These are phyloP conservation scores for Ogataea allantospora DNA, from an alignment of 805 yeast species.

Conservation along the genomic window DNA sequence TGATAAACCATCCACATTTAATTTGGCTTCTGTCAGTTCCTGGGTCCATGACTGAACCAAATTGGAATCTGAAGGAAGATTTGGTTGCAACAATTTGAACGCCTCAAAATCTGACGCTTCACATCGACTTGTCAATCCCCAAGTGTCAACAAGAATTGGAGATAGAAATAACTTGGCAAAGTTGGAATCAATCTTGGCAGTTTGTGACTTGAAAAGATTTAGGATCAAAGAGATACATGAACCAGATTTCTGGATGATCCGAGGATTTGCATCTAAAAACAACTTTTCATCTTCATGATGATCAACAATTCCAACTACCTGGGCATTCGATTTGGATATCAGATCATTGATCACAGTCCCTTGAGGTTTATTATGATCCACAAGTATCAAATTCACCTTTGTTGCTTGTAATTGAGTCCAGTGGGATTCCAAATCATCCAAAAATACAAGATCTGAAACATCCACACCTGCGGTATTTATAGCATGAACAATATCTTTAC, in stretches of 20 bases:
- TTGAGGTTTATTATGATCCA: conserved; percentile 78
- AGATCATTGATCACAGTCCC: conserved; percentile 40
- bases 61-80: conserved; percentile 12
- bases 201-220: conserved; percentile 37
- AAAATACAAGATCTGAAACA: conserved; percentile 52
- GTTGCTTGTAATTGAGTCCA: conserved; percentile 9
- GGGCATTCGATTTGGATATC: conserved; percentile 25
- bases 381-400: conserved; percentile 52
- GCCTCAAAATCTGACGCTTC: conserved; percentile 56
- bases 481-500: conserved; percentile 68
- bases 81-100: conserved; percentile 32
- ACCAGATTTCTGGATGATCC: conserved; percentile 62
- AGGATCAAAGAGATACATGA: conserved; percentile 79
- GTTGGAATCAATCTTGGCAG: conserved; percentile 8
- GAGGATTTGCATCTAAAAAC: conserved; percentile 52
- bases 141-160: conserved; percentile 77
- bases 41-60: conserved; percentile 23
- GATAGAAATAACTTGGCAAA: conserved; percentile 47
- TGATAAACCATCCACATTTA: conserved; percentile 59
- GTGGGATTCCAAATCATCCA: conserved; percentile 56
- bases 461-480: conserved; percentile 48
- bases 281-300: conserved; percentile 77
- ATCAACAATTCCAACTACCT: conserved; percentile 67
- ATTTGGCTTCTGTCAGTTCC: conserved; percentile 49
- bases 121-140: conserved; percentile 61